Base-by-base conservation (phyloP, 169 alveolate species). In the Eimeria zaria region DNA sequence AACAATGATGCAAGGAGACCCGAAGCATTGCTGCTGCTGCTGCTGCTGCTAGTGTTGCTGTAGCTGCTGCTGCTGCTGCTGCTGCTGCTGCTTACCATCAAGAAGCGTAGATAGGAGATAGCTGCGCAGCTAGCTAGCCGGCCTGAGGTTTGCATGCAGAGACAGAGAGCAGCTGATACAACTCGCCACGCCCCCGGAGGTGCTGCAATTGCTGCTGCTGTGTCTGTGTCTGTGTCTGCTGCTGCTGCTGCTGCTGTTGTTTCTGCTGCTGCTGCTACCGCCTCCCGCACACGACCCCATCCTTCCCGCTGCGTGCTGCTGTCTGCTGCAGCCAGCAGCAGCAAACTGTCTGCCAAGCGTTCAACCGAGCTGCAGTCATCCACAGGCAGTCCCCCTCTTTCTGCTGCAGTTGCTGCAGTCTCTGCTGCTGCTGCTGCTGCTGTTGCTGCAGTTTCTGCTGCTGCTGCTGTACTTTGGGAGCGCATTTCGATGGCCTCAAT, bases 161-260 rank as follows among this genome's bases (percentile, higher is more conserved):
- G 67, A 33, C 64, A 46, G 48, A 87, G 93, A 87, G 93, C 81
- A 60, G 83, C 81, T 62, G 93, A 58, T 5, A 64, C 83, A 33
- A 62, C 83, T 14, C 78, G 83, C 93, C 93, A 87, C 30, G 83
- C 93, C 33, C 62, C 81, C 4, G 74, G 74, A 24, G 91, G 76
- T 30, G 91, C 91, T 27, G 91, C 91, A 8, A 39, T n/a, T n/a
- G 24, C 91, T 22, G 62, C 41, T 2, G 93, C 81, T 16, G 78
- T 83, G 9, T 62, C 83, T 6, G 39, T 51, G 5, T 33, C 74
- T n/a, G 91, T 30, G 12, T 8, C 51, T 11, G 36, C 76, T 16
- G 60, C 80, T n/a, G 78, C 92, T 55, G 92, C 91, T 48, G 46
- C 91, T 30, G 90, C 90, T 51, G 71, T n/a, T 76, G 87, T 14